These are phyloP conservation scores for Beverwykella pulmonaria DNA, from an alignment of 495 filamentous ascomycete genomes.

Conservation along the genomic window DNA sequence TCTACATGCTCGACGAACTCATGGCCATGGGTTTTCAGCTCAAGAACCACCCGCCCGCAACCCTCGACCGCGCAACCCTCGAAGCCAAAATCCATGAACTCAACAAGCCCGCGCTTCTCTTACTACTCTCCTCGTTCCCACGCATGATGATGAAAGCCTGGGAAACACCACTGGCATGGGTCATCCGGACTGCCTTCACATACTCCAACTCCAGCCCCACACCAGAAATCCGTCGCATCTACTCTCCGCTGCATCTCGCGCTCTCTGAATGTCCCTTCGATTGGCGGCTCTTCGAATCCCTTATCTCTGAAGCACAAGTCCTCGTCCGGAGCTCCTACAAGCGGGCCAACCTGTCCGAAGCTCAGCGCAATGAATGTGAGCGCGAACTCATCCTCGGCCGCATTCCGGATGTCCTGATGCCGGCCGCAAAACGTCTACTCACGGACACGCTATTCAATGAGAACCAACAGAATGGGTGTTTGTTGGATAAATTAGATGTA, in stretches of 20 bases:
- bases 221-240: constrained; percentile 27
- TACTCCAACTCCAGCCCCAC: constrained; percentile 27
- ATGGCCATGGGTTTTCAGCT: constrained; percentile 63
- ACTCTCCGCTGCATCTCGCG: constrained; percentile 34
- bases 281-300: constrained; percentile 51
- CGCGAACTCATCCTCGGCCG: constrained; percentile 37
- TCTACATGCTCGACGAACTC: constrained; percentile 68
- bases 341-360: constrained; percentile 10
- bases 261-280: constrained; percentile 56
- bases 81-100: constrained; percentile 51
- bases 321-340: constrained; percentile 42
- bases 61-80: constrained; percentile 51
- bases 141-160: constrained; percentile 72
- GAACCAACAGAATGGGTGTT: background rate
- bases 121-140: constrained; percentile 73
- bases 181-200: constrained; percentile 7
- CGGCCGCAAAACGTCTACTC: constrained; percentile 34
- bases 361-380: constrained; percentile 33
- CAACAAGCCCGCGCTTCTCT: constrained; percentile 60
- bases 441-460: constrained; percentile 18
- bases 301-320: constrained; percentile 54
- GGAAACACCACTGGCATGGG: constrained; percentile 55
- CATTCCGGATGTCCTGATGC: constrained; percentile 36
- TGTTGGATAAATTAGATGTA: constrained; percentile 27
- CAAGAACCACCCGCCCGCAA: constrained; percentile 47